Conservation (phyloP, 441 rosid species). For the Pelargonium australe region DNA sequence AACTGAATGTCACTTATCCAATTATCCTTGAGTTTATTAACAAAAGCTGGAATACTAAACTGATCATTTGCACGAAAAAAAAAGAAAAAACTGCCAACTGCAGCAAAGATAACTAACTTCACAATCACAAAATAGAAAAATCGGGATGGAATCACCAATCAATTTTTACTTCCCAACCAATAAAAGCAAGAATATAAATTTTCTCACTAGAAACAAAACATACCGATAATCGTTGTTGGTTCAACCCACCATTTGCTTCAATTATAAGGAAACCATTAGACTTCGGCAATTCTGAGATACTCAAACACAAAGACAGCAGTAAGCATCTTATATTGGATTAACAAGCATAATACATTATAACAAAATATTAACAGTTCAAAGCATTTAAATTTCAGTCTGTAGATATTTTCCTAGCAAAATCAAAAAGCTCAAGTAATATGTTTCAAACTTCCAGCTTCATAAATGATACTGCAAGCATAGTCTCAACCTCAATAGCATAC, state of each 20-base stretch:
- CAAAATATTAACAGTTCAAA: neutral
- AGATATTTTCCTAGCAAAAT: too few species aligned
- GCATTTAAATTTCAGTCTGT: too few species aligned
- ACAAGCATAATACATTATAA: slow-evolving; percentile 6
- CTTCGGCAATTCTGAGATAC: slow-evolving; percentile 45
- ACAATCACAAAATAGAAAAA: neutral
- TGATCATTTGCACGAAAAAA: neutral
- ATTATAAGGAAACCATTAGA: slow-evolving; percentile 83
- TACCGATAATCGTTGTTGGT: slow-evolving; percentile 96
- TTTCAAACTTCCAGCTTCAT: too few species aligned
- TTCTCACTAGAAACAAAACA: slow-evolving; percentile 24
- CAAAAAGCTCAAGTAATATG: too few species aligned
- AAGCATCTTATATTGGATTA: slow-evolving; percentile 8
- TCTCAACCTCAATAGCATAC: too few species aligned
- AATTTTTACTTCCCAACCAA: neutral
- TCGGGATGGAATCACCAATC: neutral
- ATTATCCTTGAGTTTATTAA: neutral
- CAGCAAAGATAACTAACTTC: neutral
- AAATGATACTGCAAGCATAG: too few species aligned
- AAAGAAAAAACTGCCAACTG: neutral
- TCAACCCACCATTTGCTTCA: slow-evolving; percentile 96
- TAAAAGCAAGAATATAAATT: slow-evolving; percentile 3
- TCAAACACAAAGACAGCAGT: slow-evolving; percentile 21
- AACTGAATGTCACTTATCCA: slow-evolving; percentile 4
- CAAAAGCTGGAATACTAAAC: neutral